Conservation (phyloP, 305 asterid species). For the Fraxinus angustifolia region DNA sequence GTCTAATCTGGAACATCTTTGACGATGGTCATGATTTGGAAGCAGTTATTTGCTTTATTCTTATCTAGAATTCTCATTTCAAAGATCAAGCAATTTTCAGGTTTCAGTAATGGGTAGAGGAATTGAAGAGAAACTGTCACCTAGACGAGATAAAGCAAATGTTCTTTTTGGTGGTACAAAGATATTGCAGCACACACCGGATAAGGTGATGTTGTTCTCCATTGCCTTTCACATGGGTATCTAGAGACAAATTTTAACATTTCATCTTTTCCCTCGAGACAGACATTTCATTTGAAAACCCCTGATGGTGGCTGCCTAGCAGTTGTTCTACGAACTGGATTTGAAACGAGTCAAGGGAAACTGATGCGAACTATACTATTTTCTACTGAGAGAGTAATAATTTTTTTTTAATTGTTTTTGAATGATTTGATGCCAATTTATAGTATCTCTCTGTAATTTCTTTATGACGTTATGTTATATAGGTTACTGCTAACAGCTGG, state of each 20-base stretch:
- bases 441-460: constrained; percentile 8
- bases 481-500: constrained; percentile 99
- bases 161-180: constrained; percentile 98
- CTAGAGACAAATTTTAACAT: neutral
- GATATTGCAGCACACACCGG: constrained; percentile 88
- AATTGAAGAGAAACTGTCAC: constrained; percentile 68
- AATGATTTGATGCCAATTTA: constrained; percentile 15
- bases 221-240: neutral
- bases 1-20: neutral
- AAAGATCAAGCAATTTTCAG: constrained; percentile 38
- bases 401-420: constrained; percentile 12
- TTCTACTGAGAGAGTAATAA: constrained; percentile 89
- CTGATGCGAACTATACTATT: constrained; percentile 95
- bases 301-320: constrained; percentile 99
- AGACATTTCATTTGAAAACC: constrained; percentile 81
- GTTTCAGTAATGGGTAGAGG: constrained; percentile 79
- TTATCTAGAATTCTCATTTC: constrained; percentile 24
- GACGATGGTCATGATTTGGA: constrained; percentile 17
- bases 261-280: constrained; percentile 26
- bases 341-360: constrained; percentile 98
- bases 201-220: constrained; percentile 53
- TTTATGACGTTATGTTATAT: constrained; percentile 16
- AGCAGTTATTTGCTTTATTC: neutral
- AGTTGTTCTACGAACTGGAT: constrained; percentile 93
- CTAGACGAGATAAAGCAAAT: constrained; percentile 79